Evolutionary conservation across 1,284 basidiomycete genomes (phyloP).

Genomic region (Apiotrichum brassicae): DNA sequence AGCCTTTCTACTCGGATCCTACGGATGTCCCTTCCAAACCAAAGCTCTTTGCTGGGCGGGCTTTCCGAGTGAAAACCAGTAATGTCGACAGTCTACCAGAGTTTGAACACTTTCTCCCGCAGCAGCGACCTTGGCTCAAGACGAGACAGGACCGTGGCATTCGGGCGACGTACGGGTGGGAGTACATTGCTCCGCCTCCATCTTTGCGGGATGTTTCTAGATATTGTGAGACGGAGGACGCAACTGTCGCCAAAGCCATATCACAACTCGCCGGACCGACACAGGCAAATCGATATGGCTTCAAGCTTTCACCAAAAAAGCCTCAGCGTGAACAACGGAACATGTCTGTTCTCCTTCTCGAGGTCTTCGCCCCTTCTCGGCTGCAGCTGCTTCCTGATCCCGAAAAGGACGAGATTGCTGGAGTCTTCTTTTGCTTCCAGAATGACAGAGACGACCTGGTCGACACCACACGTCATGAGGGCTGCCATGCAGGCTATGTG

Average conservation of each 20-base stretch:
- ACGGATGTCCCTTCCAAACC: conserved; percentile 63
- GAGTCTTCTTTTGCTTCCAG: conserved; percentile 64
- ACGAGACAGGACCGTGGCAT: conserved; percentile 6
- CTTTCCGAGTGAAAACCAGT: conserved; percentile 59
- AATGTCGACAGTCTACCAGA: conserved; percentile 41
- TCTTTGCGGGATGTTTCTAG: conserved; percentile 46
- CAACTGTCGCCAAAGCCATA: neutral
- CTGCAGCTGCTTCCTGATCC: conserved; percentile 64
- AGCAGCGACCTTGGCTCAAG: conserved; percentile 31
- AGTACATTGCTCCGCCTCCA: conserved; percentile 65
- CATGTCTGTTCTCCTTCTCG: conserved; percentile 76
- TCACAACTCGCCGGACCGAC: conserved; percentile 70
- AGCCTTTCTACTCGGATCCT: conserved; percentile 71
- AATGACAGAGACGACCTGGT: conserved; percentile 52
- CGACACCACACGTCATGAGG: conserved; percentile 43
- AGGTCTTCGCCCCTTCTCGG: conserved; percentile 60
- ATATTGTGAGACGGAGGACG: conserved; percentile 52
- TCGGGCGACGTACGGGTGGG: conserved; percentile 57
- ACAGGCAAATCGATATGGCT: conserved; percentile 62
- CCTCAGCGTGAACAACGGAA: conserved; percentile 59
- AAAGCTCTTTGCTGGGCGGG: conserved; percentile 72
- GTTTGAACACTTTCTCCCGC: conserved; percentile 16
- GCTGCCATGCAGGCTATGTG: conserved; percentile 58
- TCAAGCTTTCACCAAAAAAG: conserved; percentile 55
- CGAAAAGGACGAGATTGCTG: conserved; percentile 62